Evolutionary conservation across 2,329 filamentous ascomycete genomes (phyloP), one percentile per base, ranked within the genome.

Genomic region (Cercospora sojina): DNA sequence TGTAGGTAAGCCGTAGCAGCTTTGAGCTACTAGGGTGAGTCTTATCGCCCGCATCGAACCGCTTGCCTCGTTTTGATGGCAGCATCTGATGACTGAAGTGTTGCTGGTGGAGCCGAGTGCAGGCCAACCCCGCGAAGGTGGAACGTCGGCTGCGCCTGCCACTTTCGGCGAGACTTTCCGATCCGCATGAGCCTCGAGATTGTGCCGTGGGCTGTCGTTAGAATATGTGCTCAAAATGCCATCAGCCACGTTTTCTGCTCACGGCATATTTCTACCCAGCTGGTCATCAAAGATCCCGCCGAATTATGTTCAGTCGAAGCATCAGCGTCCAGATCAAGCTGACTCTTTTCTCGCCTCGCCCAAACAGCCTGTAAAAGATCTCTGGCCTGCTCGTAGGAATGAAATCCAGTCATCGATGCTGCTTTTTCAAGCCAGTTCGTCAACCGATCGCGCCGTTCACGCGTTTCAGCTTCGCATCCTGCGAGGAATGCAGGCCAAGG

Each of bases 401-500:
- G 31, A 18, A 65, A 65, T 1, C 58, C 64, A 23, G 64, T 65
- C 8, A 51, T 31, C 20, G 58, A 27, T 41, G 31, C 47, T 29
- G 41, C 60, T 29, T 61, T 67, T 5, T 61, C 32, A 8, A 67
- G 5, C 65, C 65, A 67, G 5, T 3, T 38, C 4, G 38, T 16
- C n/a, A 67, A 23, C 2, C 20, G n/a, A n/a, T 64, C 41, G 47
- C 65, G 23, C 57, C 58, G 47, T 5, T 59, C 56, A 13, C 41
- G 18, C 1, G 65, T 60, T 16, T 75, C 69, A 1, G 79, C 79
- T 63, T 81, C 79, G 32, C 77, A 80, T n/a, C 77, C 79, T 5
- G 79, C 79, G 59, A 81, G 78, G 47, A 81, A 81, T 0, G 74
- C 75, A 1, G 79, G 79, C 79, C 79, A 81, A 3, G 74, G 72